Evolutionary conservation across 2,329 filamentous ascomycete genomes (phyloP), one percentile per base, ranked within the genome.

Genomic region (Penicillium sp.): DNA sequence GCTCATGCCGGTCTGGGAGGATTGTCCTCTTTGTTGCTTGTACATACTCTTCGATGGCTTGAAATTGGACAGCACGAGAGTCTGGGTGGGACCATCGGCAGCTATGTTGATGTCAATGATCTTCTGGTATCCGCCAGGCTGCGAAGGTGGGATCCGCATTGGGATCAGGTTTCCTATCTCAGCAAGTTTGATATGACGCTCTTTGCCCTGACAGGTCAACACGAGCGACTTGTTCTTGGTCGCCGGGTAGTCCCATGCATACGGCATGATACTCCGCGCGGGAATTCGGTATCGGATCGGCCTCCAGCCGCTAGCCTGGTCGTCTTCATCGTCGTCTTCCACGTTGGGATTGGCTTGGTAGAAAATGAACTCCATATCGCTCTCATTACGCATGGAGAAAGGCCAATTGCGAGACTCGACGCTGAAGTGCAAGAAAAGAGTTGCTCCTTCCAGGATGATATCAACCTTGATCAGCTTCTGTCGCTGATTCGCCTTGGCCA

Each of bases 361-460:
- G 77, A 99, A 99, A 46, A 93, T 88, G 73, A 97, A 97, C 69
- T 97, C 94, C 25, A 88, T 89, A 67, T 97, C 93, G 67, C 93
- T 97, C 76, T 97, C 94, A 68, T 99, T 99, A 61, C 94, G 88
- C 87, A 99, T 97, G 0, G 92, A 97, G 76, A 94, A 99, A 0
- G 94, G 94, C 94, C 94, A 99, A 69, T 96, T 91, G 72, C 94
- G 95, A 6, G 85, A 91, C 76, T 99, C 94, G 62, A 93, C 80
- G 67, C 86, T 94, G 55, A 99, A 82, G 66, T 96, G 90, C 34
- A 97, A 73, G 79, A 97, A 99, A 39, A 99, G 88, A 1, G 93
- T 97, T 0, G 93, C 90, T 58, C 90, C 86, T 71, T 99, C 95
- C 82, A 97, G 87, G 44, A 99, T 79, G 41, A 97, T 84, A 69